A percentile compares a stretch with the other conserved stretches of the same genome.
These are phyloP conservation scores for Coniosporium tulheliwenetii DNA, from an alignment of 2,329 filamentous ascomycete genomes.

Conservation along the genomic window DNA sequence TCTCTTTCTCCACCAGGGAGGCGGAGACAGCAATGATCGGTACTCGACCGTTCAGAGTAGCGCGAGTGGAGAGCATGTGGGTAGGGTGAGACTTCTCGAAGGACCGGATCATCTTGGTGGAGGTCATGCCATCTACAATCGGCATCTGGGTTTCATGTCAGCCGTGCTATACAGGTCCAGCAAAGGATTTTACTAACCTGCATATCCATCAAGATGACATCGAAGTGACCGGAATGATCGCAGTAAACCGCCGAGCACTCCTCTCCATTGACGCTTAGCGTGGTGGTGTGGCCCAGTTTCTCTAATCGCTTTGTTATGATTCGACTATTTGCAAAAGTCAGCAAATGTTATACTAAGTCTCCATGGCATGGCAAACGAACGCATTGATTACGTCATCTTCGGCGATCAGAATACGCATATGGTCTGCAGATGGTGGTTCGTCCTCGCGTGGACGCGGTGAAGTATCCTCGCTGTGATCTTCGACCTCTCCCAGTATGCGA, in stretches of 20 bases:
- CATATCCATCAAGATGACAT: constrained; percentile 84
- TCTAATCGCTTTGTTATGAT: constrained; percentile 69
- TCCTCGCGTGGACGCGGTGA: background rate
- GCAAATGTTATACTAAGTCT: too few species aligned
- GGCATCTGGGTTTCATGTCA: constrained; percentile 51
- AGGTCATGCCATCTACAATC: constrained; percentile 70
- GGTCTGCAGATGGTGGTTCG: constrained; percentile 13
- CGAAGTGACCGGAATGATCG: constrained; percentile 47
- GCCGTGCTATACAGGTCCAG: background rate
- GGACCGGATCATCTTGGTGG: constrained; percentile 69
- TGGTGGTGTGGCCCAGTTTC: constrained; percentile 56
- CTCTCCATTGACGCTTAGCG: constrained; percentile 66
- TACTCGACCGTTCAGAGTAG: constrained; percentile 46
- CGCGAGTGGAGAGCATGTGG: constrained; percentile 42
- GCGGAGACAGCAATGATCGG: constrained; percentile 82
- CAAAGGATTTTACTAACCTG: constrained; percentile 42
- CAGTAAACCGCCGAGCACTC: constrained; percentile 61
- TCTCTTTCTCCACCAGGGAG: constrained; percentile 57
- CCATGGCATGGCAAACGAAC: too few species aligned
- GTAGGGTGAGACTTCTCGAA: constrained; percentile 42
- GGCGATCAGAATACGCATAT: constrained; percentile 57
- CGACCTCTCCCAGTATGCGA: background rate
- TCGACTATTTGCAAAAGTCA: constrained; percentile 58
- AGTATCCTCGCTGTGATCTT: background rate
- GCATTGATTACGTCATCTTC: constrained; percentile 48